Percentiles rank a stretch among this genome's conserved stretches.
These are phyloP conservation scores for thale cress (Arabidopsis thaliana) DNA, from an alignment of 345 rosid genomes.

Conservation along the genomic window TAIR10.1 NC_003075.7:446501-447000, in stretches of 20 bases:
- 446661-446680: constrained; percentile 12
- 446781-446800: constrained; percentile 5
- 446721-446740: not conserved
- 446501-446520: not conserved
- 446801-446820: constrained; percentile 15
- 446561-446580: not conserved
- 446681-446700: constrained; percentile 1
- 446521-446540: not conserved
- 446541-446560: constrained; percentile 12
- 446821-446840: not conserved
- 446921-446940: constrained; percentile 13
- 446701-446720: constrained; percentile 17
- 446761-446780: not conserved
- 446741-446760: constrained; percentile 11
- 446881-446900: constrained; percentile 23
- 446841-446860: not conserved
- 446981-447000: constrained; percentile 24
- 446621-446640: constrained; percentile 17
- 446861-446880: constrained; percentile 3
- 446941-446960: constrained; percentile 9
- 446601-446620: not conserved
- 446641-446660: not conserved
- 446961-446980: constrained; percentile 6
- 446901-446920: constrained; percentile 16
- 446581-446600: constrained; percentile 6